Evolutionary conservation across 768 basidiomycete genomes (phyloP).

Genomic region (Cubamyces sp.): DNA sequence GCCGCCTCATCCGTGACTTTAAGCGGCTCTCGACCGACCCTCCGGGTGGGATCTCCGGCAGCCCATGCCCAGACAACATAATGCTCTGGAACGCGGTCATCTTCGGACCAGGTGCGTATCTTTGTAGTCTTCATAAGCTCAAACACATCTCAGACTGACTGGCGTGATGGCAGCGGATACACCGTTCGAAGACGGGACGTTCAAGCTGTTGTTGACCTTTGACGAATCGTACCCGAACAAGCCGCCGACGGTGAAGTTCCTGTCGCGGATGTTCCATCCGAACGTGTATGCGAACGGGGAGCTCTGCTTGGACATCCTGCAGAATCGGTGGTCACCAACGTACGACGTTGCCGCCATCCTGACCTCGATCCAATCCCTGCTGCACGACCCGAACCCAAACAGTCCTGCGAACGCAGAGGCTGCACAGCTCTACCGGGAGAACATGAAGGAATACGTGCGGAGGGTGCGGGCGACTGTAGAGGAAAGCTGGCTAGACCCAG

Average conservation of each 20-base stretch:
- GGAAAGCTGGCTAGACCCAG: constrained; percentile 89
- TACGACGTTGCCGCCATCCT: constrained; percentile 99
- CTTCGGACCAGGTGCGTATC: constrained; percentile 87
- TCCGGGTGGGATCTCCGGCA: constrained; percentile 94
- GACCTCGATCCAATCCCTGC: constrained; percentile 91
- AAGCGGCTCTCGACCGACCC: constrained; percentile 94
- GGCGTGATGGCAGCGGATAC: constrained; percentile 74
- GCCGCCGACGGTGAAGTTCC: constrained; percentile 95
- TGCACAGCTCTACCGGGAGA: constrained; percentile 93
- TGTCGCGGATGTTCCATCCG: constrained; percentile 98
- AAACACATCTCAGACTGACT: constrained; percentile 4
- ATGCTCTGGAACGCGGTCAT: constrained; percentile 99
- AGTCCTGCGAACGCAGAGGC: constrained; percentile 99
- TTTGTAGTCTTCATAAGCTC: neutral
- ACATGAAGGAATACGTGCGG: constrained; percentile 97
- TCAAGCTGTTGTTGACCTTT: constrained; percentile 93
- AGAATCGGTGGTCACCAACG: constrained; percentile 98
- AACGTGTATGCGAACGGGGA: constrained; percentile 99
- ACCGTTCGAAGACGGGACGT: constrained; percentile 98
- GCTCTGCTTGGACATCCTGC: constrained; percentile 96
- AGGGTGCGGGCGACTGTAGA: constrained; percentile 93
- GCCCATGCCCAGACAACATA: constrained; percentile 97
- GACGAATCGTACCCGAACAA: constrained; percentile 99
- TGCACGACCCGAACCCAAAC: constrained; percentile 98
- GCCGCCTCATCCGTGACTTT: constrained; percentile 97